Conservation (phyloP, 2,329 filamentous ascomycete genomes). For the Fonsecaea nubica region DNA sequence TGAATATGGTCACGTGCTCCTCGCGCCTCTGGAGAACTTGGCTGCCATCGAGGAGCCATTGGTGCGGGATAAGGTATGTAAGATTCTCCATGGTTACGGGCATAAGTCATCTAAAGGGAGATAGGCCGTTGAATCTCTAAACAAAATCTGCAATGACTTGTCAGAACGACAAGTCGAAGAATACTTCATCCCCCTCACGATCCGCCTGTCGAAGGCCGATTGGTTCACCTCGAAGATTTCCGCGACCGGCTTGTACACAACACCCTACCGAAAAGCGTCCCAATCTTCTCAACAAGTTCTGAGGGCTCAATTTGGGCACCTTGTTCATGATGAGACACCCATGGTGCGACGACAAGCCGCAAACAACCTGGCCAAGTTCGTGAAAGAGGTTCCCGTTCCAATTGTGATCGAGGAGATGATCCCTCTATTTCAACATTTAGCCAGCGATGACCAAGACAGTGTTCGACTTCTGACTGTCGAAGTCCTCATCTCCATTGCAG, state of each 20-base stretch:
- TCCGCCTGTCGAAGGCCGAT: constrained; percentile 97
- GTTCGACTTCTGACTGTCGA: constrained; percentile 95
- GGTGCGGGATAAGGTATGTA: constrained; percentile 88
- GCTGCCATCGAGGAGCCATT: constrained; percentile 98
- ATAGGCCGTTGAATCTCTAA: constrained; percentile 96
- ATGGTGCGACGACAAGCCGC: constrained; percentile 98
- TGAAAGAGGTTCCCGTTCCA: constrained; percentile 91
- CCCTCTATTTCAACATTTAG: constrained; percentile 95
- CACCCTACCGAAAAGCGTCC: constrained; percentile 90
- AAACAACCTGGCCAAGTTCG: constrained; percentile 95
- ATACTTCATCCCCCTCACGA: constrained; percentile 92
- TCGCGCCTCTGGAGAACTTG: constrained; percentile 96
- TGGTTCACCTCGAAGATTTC: constrained; percentile 99
- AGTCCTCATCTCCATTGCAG: constrained; percentile 92
- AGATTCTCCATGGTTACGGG: constrained; percentile 36
- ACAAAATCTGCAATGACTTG: constrained; percentile 96
- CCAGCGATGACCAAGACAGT: constrained; percentile 95
- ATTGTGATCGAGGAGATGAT: constrained; percentile 99
- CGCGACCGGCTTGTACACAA: constrained; percentile 91
- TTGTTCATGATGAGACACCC: constrained; percentile 97
- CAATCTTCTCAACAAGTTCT: constrained; percentile 87
- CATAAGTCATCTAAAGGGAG: constrained; percentile 20
- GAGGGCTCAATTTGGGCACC: constrained; percentile 85
- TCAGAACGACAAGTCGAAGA: constrained; percentile 94
- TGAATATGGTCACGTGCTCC: constrained; percentile 91